phyloP scores from a whole-genome alignment of 2,329 filamentous ascomycete species.

The Hypoxylon sp. region DNA sequence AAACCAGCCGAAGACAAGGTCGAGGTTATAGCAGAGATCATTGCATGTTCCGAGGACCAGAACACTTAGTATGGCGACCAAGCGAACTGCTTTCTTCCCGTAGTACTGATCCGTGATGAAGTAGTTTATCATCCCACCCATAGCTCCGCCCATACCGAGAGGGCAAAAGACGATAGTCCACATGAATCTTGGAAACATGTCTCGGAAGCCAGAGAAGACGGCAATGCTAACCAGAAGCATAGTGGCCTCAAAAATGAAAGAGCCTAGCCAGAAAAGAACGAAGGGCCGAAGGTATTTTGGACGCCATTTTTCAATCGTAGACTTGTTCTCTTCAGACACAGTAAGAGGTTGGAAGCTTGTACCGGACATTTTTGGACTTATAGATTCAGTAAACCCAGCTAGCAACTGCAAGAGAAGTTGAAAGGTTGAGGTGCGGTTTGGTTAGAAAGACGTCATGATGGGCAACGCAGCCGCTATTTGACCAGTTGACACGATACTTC shows the following conservation, averaged over 20 bases:
- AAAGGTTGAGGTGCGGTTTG: background rate
- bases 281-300: background rate
- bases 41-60: background rate
- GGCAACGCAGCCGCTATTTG: background rate
- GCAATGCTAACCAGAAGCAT: background rate
- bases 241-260: background rate
- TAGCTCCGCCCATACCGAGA: slow-evolving; percentile 2
- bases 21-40: slow-evolving; percentile 1
- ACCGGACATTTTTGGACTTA: background rate
- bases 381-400: background rate
- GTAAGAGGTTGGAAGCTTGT: background rate
- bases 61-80: background rate
- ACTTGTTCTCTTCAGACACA: background rate
- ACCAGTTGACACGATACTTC: background rate
- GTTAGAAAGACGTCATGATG: background rate
- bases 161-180: background rate
- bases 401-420: background rate
- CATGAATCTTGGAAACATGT: background rate
- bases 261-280: background rate
- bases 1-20: slow-evolving; percentile 1
- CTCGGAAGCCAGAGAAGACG: slow-evolving; percentile 2
- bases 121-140: slow-evolving; percentile 1
- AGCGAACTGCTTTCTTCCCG: background rate
- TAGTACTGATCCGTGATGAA: background rate
- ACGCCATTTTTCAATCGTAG: background rate